Evolutionary conservation across 805 yeast species (phyloP), one percentile per base, ranked within the genome.

Genomic region (Clavispora santaluciae): DNA sequence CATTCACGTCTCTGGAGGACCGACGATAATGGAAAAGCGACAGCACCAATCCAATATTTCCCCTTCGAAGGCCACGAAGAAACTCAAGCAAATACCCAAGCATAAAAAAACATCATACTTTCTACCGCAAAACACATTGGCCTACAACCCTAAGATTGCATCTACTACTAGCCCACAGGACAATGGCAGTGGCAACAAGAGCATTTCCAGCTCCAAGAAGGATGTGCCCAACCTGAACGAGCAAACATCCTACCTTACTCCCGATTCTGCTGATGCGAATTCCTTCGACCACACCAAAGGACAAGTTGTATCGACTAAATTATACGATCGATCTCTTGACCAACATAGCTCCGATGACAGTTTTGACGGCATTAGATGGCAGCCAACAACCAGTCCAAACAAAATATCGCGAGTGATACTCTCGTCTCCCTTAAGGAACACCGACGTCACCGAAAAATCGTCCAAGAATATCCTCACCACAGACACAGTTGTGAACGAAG

Each of bases 341-440:
- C 56, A 50, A 20, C 70, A 64, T 39, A 61, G 68, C 41, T 66
- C 73, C 0, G 74, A 69, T 40, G 73, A 69, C 38, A 66, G 70
- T 41, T 68, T 64, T 44, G 74, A 69, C 33, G 73, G 73, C 1
- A 57, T 69, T 23, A 54, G 66, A 35, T 59, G 63, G 63, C 37
- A 40, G 11, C 44, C 50, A 1, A 35, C 41, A 8, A 54, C 53
- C 5, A 24, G 47, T 33, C 45, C 42, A 36, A 35, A 37, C 34
- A 39, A 33, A 28, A 39, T 16, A 34, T 37, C 33, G 29, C 34
- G 44, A 31, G 12, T 30, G 11, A 41, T 66, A 7, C 67, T 70
- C 1, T 70, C 76, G 3, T 73, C 78, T 4, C 79, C 79, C 0
- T 49, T 73, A 33, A 62, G 55, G 41, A 60, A 56, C 17, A 35